Percentiles rank a stretch among this genome's conserved stretches.
phyloP scores from a whole-genome alignment of 2,329 filamentous ascomycete species.

The Chaetothyriales sp. region DNA sequence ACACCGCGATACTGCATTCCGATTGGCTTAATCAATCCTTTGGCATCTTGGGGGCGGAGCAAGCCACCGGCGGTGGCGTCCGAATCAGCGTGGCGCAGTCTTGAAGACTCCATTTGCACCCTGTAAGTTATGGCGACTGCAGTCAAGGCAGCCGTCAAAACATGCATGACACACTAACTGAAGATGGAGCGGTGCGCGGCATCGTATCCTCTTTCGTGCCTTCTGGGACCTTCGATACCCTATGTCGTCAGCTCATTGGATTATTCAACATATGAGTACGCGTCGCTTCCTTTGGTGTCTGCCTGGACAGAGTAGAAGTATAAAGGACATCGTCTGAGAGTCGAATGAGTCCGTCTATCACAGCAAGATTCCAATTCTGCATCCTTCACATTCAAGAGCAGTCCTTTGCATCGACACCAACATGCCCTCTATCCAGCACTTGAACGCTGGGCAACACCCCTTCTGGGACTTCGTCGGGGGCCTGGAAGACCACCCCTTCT shows the following conservation, averaged over 20 bases:
- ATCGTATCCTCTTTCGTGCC: neutral
- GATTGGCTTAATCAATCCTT: neutral
- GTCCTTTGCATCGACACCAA: constrained; percentile 12
- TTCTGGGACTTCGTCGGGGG: constrained; percentile 42
- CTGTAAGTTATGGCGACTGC: neutral
- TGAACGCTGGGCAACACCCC: constrained; percentile 25
- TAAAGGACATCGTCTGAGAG: neutral
- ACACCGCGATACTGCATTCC: neutral
- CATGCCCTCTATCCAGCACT: constrained; percentile 40
- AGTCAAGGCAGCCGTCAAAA: neutral
- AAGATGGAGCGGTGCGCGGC: neutral
- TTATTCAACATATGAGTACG: neutral
- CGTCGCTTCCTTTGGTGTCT: neutral
- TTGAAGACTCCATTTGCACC: neutral
- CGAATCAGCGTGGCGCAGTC: neutral
- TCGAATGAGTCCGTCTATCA: neutral
- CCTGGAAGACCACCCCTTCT: constrained; percentile 36
- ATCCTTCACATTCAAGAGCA: neutral
- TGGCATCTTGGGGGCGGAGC: neutral
- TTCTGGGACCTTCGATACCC: neutral
- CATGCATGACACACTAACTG: neutral
- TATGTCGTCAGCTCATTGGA: neutral
- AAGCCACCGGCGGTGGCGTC: neutral
- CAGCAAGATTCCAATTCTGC: neutral
- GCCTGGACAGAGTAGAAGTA: neutral